Percentiles rank a stretch among this genome's conserved stretches.
Conservation (phyloP, 2,329 filamentous ascomycete species). For the Monilinia fructigena region DNA sequence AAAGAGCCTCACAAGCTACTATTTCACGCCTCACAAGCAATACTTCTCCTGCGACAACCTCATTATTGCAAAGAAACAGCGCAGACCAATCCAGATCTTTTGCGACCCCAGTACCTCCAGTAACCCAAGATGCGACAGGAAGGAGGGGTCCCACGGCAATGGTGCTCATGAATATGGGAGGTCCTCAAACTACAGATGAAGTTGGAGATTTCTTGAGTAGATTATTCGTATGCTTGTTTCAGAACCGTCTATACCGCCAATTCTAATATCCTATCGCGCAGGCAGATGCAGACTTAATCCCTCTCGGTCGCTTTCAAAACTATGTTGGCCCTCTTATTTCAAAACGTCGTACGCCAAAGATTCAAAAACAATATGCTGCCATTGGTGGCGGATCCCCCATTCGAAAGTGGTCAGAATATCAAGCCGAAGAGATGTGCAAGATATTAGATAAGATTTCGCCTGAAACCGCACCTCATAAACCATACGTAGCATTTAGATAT, state of each 20-base stretch:
- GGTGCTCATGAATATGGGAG: slow-evolving; percentile 99
- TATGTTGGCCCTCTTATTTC: slow-evolving; percentile 90
- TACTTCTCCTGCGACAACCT: slow-evolving; percentile 34
- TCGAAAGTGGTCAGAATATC: slow-evolving; percentile 95
- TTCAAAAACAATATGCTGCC: slow-evolving; percentile 89
- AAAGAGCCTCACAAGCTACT: slow-evolving; percentile 34
- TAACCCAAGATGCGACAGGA: slow-evolving; percentile 71
- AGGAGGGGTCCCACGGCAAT: slow-evolving; percentile 87
- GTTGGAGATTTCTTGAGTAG: slow-evolving; percentile 87
- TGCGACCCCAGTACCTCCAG: slow-evolving; percentile 69
- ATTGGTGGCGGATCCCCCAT: slow-evolving; percentile 99
- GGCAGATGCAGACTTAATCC: slow-evolving; percentile 92
- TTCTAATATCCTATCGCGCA: slow-evolving; percentile 42
- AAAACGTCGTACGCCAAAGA: slow-evolving; percentile 86
- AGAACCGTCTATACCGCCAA: slow-evolving; percentile 14
- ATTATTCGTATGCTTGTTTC: slow-evolving; percentile 69
- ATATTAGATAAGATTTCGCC: slow-evolving; percentile 87
- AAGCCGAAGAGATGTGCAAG: slow-evolving; percentile 95
- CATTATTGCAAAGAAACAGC: slow-evolving; percentile 41
- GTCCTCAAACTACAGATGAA: slow-evolving; percentile 82
- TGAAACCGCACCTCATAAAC: slow-evolving; percentile 92
- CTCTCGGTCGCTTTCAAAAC: slow-evolving; percentile 84
- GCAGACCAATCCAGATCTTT: slow-evolving; percentile 45
- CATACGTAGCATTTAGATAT: slow-evolving; percentile 96
- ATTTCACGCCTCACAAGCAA: slow-evolving; percentile 36